These are phyloP conservation scores for Tylopilus microsporus DNA, from an alignment of 1,284 basidiomycete genomes.

Conservation along the genomic window DNA sequence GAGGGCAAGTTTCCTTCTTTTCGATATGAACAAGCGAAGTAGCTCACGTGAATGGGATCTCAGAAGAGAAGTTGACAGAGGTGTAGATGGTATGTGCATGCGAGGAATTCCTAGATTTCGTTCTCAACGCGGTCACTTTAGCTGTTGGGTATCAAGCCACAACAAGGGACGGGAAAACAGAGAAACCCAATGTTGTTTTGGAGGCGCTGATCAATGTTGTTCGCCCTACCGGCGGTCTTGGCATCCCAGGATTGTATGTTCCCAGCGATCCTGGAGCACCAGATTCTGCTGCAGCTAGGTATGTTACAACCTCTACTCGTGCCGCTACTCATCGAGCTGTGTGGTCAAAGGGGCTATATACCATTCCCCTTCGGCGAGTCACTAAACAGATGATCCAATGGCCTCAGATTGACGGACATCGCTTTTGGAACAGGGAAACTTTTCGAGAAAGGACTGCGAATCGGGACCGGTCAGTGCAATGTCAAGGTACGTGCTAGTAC, in stretches of 20 bases:
- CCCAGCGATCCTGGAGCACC: slow-evolving; percentile 7
- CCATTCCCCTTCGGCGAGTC: slow-evolving; percentile 7
- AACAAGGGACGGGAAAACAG: slow-evolving; percentile 5
- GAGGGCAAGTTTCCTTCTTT: too few species aligned
- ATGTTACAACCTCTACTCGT: not conserved
- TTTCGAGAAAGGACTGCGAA: slow-evolving; percentile 4
- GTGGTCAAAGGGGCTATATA: slow-evolving; percentile 2
- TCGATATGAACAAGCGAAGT: too few species aligned
- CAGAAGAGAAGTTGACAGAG: not conserved
- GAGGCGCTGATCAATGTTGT: not conserved
- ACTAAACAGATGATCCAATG: not conserved
- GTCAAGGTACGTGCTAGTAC: slow-evolving; percentile 1
- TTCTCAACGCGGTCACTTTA: not conserved
- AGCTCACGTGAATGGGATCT: too few species aligned
- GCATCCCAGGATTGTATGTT: slow-evolving; percentile 3
- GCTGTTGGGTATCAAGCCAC: slow-evolving; percentile 1
- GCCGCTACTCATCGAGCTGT: not conserved
- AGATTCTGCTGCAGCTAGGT: slow-evolving; percentile 2
- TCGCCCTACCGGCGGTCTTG: slow-evolving; percentile 2
- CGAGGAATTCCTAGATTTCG: not conserved
- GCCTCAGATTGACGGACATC: not conserved
- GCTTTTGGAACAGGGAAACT: not conserved
- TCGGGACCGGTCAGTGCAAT: slow-evolving; percentile 7
- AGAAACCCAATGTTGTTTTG: slow-evolving; percentile 6
- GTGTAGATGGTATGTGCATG: slow-evolving; percentile 4